Evolutionary conservation across 2,329 filamentous ascomycete genomes (phyloP).

Genomic region (Bimuria novae-zelandiae): DNA sequence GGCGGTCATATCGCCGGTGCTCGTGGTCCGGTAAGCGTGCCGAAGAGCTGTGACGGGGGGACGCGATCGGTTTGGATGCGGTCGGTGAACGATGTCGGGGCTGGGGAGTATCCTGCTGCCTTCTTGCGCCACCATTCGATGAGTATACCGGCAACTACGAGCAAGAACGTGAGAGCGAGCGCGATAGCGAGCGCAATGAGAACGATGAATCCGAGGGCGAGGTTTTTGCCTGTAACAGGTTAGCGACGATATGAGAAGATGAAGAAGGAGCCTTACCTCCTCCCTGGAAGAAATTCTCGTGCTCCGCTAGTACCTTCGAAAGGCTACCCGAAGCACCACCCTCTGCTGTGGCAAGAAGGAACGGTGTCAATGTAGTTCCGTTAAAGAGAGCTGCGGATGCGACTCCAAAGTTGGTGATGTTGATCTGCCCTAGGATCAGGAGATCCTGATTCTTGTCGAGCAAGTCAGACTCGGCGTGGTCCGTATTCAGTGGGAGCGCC

Average conservation of each 20-base stretch:
- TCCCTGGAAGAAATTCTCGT: constrained; percentile 73
- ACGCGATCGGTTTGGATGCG: constrained; percentile 55
- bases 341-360: constrained; percentile 71
- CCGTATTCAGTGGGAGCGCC: constrained; percentile 71
- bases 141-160: constrained; percentile 75
- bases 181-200: constrained; percentile 81
- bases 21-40: constrained; percentile 38
- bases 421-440: constrained; percentile 82
- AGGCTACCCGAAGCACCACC: constrained; percentile 73
- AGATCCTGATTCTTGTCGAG: constrained; percentile 72
- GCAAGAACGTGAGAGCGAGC: constrained; percentile 74
- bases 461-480: constrained; percentile 68
- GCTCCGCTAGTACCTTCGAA: constrained; percentile 81
- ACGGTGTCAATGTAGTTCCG: constrained; percentile 77
- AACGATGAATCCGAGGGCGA: constrained; percentile 77
- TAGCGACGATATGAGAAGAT: constrained; percentile 8
- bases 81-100: constrained; percentile 62
- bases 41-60: constrained; percentile 53
- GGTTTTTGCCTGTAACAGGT: constrained; percentile 53
- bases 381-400: constrained; percentile 89
- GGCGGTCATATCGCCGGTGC: constrained; percentile 38
- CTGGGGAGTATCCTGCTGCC: constrained; percentile 79
- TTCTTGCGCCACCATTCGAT: constrained; percentile 77
- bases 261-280: constrained; percentile 56
- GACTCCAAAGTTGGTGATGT: constrained; percentile 74